phyloP scores from a whole-genome alignment of 2,329 filamentous ascomycete species.

The Neoarthrinium moseri region DNA sequence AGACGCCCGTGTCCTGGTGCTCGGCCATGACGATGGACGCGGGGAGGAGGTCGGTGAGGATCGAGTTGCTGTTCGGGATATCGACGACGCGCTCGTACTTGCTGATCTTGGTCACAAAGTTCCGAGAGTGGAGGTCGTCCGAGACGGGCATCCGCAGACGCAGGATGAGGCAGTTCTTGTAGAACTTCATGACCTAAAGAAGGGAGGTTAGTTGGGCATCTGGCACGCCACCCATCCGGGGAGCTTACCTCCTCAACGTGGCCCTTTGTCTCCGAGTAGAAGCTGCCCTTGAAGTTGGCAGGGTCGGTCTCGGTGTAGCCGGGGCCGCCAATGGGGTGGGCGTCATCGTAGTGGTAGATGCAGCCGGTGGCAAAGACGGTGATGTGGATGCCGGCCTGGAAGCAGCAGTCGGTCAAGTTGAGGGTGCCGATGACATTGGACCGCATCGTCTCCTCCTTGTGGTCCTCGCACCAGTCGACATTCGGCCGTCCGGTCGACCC shows the following conservation, averaged over 20 bases:
- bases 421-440: constrained; percentile 66
- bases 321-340: constrained; percentile 57
- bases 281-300: constrained; percentile 65
- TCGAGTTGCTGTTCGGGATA: constrained; percentile 67
- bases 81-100: constrained; percentile 65
- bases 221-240: too few species aligned
- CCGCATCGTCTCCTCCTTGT: constrained; percentile 65
- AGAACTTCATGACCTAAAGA: constrained; percentile 58
- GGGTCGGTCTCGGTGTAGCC: constrained; percentile 62
- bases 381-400: constrained; percentile 56
- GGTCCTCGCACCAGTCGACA: constrained; percentile 70
- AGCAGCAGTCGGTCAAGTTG: constrained; percentile 63
- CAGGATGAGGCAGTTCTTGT: constrained; percentile 61
- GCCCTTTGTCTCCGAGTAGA: constrained; percentile 67
- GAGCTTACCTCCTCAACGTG: constrained; percentile 59
- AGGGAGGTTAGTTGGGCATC: too few species aligned
- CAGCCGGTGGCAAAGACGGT: constrained; percentile 69
- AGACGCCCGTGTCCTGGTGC: constrained; percentile 61
- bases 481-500: constrained; percentile 67
- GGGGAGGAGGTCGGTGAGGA: constrained; percentile 64
- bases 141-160: constrained; percentile 69
- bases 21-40: constrained; percentile 59
- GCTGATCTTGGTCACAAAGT: constrained; percentile 68
- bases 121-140: constrained; percentile 64
- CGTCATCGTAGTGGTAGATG: constrained; percentile 63